Evolutionary conservation across 139 green algal genomes (phyloP), one percentile per base, ranked within the genome.

Genomic region (Chlamydomonas incerta): DNA sequence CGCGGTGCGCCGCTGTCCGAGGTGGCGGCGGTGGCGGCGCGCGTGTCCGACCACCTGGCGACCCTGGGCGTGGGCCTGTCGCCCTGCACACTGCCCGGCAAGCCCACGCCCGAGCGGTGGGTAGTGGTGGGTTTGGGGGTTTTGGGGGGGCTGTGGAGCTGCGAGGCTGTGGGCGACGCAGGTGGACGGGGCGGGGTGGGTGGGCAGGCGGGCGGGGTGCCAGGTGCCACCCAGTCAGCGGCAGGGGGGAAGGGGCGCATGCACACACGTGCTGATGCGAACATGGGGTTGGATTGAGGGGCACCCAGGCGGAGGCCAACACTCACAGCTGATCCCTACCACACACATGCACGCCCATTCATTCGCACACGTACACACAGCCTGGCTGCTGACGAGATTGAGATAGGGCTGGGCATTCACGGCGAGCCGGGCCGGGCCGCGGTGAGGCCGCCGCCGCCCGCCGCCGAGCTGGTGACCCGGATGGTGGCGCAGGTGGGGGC

Each of bases 341-440:
- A 34, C 20, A 58, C 35, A 29, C 8, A 18, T 17, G 33, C 68
- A 74, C 17, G 13, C 33, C 68, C 68, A 10, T 23, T 34, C 17
- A 33, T 34, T 55, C 73, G 17, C 14, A 14, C 26, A 60, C 35
- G 20, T 23, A 17, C 72, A 17, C 18, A 55, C 81, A 92, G 90
- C 47, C 74, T 95, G 33, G 68, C 57, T 2, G 81, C 86, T 0
- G 87, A 86, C 20, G 89, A 95, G 81, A 91, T 98, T 24, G 55
- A 60, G 55, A 60, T 60, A 6, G 96, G 96, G 3, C 84, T 99
- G 82, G 96, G 96, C 74, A 97, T 98, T 62, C 96, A 99, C 84
- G 95, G 95, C 0, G 96, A 99, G 91, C 95, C 95, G 0, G 96
- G 96, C 23, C 87, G 84, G 18, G 20, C 73, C 8, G 90, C 77